A percentile compares a stretch with the other conserved stretches of the same genome.
phyloP scores from a whole-genome alignment of 768 basidiomycete genomes.

The Austroboletus eburneus region DNA sequence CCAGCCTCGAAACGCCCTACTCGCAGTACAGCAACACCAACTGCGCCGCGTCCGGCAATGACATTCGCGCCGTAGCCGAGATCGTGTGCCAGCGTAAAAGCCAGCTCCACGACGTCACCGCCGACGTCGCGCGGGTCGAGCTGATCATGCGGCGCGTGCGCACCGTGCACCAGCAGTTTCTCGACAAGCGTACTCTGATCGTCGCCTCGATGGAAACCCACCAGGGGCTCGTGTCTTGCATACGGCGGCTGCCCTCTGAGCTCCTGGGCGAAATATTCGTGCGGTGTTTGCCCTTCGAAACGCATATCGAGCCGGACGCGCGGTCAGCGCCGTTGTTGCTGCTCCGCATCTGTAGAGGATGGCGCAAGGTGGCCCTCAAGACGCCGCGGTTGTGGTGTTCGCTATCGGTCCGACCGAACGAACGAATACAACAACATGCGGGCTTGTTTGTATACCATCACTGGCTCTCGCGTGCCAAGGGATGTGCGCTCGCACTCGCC shows the following conservation, averaged over 20 bases:
- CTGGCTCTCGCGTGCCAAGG: constrained; percentile 19
- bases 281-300: constrained; percentile 30
- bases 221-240: constrained; percentile 22
- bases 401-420: constrained; percentile 24
- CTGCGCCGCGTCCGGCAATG: constrained; percentile 8
- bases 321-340: constrained; percentile 35
- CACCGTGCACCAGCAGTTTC: constrained; percentile 7
- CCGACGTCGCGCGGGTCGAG: constrained; percentile 12
- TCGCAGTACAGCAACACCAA: constrained; percentile 15
- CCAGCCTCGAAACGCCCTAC: constrained; percentile 15
- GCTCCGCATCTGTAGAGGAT: constrained; percentile 38
- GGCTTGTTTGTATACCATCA: constrained; percentile 12
- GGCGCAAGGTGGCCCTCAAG: constrained; percentile 37
- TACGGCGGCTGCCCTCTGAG: constrained; percentile 41
- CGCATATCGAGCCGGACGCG: constrained; percentile 21
- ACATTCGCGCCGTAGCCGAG: constrained; percentile 8
- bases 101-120: constrained; percentile 13
- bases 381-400: constrained; percentile 48
- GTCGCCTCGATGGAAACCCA: constrained; percentile 17
- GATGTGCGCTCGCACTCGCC: constrained; percentile 21
- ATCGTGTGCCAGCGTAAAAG: constrained; percentile 13
- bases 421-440: constrained; percentile 7
- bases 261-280: constrained; percentile 45
- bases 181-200: constrained; percentile 12
- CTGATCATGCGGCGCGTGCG: constrained; percentile 11